Evolutionary conservation across 306 rosid species (phyloP).

Genomic region (Medicago arabica): DNA sequence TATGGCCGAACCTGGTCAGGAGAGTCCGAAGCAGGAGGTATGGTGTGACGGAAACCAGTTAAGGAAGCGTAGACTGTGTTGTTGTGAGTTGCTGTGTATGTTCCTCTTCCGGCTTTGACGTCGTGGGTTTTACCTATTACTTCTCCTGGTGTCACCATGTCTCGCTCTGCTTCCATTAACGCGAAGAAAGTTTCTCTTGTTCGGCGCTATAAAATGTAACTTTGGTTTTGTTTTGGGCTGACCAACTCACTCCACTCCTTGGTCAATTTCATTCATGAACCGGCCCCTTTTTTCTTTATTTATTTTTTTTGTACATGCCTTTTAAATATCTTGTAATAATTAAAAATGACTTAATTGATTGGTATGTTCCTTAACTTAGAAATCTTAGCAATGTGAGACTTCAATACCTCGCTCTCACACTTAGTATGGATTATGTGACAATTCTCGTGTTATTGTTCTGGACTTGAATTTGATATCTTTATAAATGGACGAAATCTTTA

Average conservation of each 20-base stretch:
- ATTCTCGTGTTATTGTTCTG: too few relatives aligned
- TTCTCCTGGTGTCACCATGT: conserved; percentile 84
- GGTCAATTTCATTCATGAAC: background rate
- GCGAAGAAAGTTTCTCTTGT: background rate
- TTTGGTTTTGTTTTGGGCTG: conserved; percentile 15
- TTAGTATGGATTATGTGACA: too few relatives aligned
- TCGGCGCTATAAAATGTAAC: background rate
- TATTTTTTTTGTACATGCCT: too few relatives aligned
- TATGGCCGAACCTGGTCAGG: conserved; percentile 58
- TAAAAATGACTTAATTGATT: too few relatives aligned
- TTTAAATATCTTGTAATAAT: too few relatives aligned
- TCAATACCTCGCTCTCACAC: too few relatives aligned
- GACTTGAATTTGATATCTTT: too few relatives aligned
- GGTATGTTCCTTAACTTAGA: too few relatives aligned
- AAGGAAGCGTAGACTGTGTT: conserved; percentile 80
- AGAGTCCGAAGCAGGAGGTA: conserved; percentile 64
- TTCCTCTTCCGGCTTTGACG: conserved; percentile 74
- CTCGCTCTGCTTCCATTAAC: conserved; percentile 56
- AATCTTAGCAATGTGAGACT: too few relatives aligned
- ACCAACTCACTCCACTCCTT: background rate
- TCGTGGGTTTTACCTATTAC: conserved; percentile 64
- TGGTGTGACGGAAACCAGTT: conserved; percentile 69
- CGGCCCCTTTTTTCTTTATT: too few relatives aligned
- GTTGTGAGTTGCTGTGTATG: conserved; percentile 68
- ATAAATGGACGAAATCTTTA: too few relatives aligned